These are phyloP conservation scores for Lyophyllum decastes DNA, from an alignment of 768 basidiomycete genomes.

Conservation along the genomic window DNA sequence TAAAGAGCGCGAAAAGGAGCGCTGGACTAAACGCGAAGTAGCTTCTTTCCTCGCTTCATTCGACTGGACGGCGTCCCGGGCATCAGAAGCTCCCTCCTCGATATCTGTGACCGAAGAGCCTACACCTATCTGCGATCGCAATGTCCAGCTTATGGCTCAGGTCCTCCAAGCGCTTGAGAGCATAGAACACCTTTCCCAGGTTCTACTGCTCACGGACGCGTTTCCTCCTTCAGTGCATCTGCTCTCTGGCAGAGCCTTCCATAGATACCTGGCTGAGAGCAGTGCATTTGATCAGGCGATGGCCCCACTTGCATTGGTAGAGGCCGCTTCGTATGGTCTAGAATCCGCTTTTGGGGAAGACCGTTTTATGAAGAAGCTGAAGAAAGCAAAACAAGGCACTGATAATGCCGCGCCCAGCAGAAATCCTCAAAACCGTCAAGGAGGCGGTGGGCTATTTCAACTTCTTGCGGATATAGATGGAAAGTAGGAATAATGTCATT, in stretches of 20 bases:
- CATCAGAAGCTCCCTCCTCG: neutral
- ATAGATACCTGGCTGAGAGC: constrained; percentile 46
- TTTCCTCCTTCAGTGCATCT: constrained; percentile 45
- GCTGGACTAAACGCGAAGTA: constrained; percentile 70
- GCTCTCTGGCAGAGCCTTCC: constrained; percentile 65
- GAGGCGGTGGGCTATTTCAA: constrained; percentile 35
- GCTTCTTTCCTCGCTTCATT: constrained; percentile 59
- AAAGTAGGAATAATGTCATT: too few species aligned
- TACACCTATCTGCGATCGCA: constrained; percentile 53
- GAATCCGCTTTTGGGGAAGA: constrained; percentile 51
- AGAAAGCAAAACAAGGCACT: constrained; percentile 26
- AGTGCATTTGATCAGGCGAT: constrained; percentile 17
- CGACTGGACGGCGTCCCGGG: constrained; percentile 21
- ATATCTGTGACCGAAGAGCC: constrained; percentile 11
- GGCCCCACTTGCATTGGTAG: constrained; percentile 42
- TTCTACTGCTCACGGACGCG: constrained; percentile 53
- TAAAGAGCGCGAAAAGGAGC: constrained; percentile 64
- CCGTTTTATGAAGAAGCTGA: constrained; percentile 35
- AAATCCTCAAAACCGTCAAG: constrained; percentile 3
- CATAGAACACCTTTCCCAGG: constrained; percentile 61
- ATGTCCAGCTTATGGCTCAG: constrained; percentile 72
- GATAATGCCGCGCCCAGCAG: neutral
- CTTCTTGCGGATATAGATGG: constrained; percentile 39
- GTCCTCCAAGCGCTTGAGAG: constrained; percentile 57
- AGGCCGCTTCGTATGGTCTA: constrained; percentile 47